These are phyloP conservation scores for Xylaria flabelliformis DNA, from an alignment of 495 filamentous ascomycete genomes.

Conservation along the genomic window DNA sequence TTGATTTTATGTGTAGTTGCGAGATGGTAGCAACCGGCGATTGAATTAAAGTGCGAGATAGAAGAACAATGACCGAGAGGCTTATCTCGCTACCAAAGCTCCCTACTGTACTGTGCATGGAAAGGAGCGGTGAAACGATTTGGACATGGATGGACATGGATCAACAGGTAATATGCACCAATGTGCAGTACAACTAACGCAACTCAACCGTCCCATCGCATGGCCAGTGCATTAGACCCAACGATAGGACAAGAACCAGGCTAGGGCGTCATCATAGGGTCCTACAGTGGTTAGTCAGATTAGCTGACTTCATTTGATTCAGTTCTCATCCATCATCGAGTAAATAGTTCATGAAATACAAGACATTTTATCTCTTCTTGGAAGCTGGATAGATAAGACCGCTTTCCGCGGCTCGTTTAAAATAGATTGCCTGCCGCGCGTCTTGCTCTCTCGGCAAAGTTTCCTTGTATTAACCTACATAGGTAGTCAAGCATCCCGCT, in stretches of 20 bases:
- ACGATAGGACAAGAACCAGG: not conserved
- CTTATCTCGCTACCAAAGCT: slow-evolving; percentile 5
- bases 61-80: not conserved
- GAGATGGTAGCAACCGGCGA: not conserved
- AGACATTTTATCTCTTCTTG: not conserved
- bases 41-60: not conserved
- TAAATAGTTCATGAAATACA: not conserved
- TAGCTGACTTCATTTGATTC: not conserved
- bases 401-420: slow-evolving; percentile 2
- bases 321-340: not conserved
- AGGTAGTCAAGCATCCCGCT: not conserved
- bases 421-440: not conserved
- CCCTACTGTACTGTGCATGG: not conserved
- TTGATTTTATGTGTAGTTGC: not conserved
- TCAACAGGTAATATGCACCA: not conserved
- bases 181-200: not conserved
- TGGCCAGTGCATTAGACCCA: not conserved
- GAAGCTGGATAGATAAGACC: slow-evolving; percentile 2
- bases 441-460: not conserved
- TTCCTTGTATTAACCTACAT: not conserved
- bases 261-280: slow-evolving; percentile 2
- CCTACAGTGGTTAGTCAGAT: not conserved
- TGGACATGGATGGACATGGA: slow-evolving; percentile 6
- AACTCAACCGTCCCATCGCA: slow-evolving; percentile 12
- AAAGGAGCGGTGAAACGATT: slow-evolving; percentile 19